A percentile compares a stretch with the other conserved stretches of the same genome.
Conservation (phyloP, 768 basidiomycete genomes). For the Pisolithus orientalis region DNA sequence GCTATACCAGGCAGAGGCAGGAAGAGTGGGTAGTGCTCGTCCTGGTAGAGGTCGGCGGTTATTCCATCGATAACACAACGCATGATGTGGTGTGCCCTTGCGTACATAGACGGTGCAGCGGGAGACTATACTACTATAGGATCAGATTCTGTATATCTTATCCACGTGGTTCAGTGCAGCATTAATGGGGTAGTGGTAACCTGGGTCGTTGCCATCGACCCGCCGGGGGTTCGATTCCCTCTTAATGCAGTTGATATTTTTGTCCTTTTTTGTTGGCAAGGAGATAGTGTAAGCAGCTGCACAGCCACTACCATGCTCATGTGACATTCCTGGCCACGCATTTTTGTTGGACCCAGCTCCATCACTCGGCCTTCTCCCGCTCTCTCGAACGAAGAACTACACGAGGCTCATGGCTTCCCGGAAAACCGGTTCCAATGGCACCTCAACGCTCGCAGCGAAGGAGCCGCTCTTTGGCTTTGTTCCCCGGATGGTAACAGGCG, state of each 20-base stretch:
- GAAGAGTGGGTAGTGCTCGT: constrained; percentile 71
- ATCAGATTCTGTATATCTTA: neutral
- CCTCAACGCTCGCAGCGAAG: constrained; percentile 22
- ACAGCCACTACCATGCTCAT: too few relatives aligned
- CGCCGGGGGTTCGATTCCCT: constrained; percentile 87
- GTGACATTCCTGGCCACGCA: too few relatives aligned
- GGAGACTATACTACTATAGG: neutral
- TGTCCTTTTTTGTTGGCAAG: neutral
- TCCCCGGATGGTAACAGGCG: constrained; percentile 59
- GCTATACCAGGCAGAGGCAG: constrained; percentile 74
- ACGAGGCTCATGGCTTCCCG: constrained; percentile 17
- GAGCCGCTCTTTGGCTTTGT: constrained; percentile 72
- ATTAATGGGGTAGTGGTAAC: constrained; percentile 64
- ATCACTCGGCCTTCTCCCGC: neutral
- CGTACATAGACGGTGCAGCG: neutral
- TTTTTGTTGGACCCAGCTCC: too few relatives aligned
- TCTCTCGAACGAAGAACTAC: neutral
- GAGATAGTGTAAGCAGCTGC: too few relatives aligned
- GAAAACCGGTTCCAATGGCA: constrained; percentile 18
- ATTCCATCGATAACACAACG: constrained; percentile 50
- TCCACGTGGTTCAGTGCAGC: constrained; percentile 9
- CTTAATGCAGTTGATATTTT: constrained; percentile 52
- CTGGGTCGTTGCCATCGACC: constrained; percentile 72
- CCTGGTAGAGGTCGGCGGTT: constrained; percentile 64
- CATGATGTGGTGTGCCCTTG: neutral